A percentile compares a stretch with the other conserved stretches of the same genome.
Conservation (phyloP, 2,329 filamentous ascomycete species). For the Exophiala lecanii-corni region DNA sequence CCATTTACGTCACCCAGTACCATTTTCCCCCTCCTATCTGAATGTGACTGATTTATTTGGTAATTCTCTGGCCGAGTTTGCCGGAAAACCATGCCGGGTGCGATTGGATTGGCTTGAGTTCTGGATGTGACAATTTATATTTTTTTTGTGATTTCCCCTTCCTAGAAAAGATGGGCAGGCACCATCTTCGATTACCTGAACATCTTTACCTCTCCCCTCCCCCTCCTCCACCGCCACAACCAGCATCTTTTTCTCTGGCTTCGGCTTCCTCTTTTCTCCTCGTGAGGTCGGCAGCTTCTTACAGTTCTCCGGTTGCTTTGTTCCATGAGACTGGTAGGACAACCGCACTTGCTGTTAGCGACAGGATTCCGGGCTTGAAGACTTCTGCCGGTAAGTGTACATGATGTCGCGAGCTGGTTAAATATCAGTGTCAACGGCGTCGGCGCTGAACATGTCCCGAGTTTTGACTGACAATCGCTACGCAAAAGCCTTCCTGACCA, state of each 20-base stretch:
- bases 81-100: neutral
- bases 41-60: neutral
- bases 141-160: constrained; percentile 1
- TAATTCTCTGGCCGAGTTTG: neutral
- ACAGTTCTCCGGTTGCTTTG: constrained; percentile 10
- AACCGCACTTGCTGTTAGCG: constrained; percentile 26
- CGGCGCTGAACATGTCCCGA: too few species aligned
- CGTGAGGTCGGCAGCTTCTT: constrained; percentile 16
- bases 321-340: constrained; percentile 21
- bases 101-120: constrained; percentile 1
- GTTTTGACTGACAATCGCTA: neutral
- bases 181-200: constrained; percentile 25
- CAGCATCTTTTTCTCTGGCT: constrained; percentile 13
- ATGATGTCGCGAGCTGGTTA: too few species aligned
- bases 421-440: too few species aligned
- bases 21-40: too few species aligned
- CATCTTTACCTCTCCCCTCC: constrained; percentile 26
- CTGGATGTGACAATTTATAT: constrained; percentile 11
- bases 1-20: neutral
- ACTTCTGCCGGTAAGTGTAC: constrained; percentile 30
- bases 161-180: constrained; percentile 21
- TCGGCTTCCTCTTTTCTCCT: constrained; percentile 21
- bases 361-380: constrained; percentile 31
- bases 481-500: constrained; percentile 70
- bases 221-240: constrained; percentile 12